A percentile compares a stretch with the other conserved stretches of the same genome.
phyloP scores from a whole-genome alignment of 257 asterid species.

The Solanum chmielewskii region DNA sequence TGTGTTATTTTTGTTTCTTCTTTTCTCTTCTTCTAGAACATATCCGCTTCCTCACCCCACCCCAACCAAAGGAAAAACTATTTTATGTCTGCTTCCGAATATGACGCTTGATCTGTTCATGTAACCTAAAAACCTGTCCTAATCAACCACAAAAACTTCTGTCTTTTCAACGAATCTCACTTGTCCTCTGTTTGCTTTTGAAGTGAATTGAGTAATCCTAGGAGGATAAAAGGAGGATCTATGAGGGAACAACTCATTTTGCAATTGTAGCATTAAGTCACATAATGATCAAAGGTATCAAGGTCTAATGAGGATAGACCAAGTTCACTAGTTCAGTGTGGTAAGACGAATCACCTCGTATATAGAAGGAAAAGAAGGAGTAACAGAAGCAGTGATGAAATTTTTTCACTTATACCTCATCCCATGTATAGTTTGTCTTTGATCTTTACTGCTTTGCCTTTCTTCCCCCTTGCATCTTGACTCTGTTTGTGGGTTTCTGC shows the following conservation, averaged over 20 bases:
- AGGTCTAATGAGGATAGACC: neutral
- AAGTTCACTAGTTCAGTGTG: neutral
- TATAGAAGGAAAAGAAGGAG: neutral
- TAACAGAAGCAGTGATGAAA: neutral
- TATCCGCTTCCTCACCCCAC: neutral
- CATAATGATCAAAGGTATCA: neutral
- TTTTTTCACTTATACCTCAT: neutral
- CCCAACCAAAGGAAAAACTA: neutral
- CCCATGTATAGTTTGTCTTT: neutral
- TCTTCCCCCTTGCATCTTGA: neutral
- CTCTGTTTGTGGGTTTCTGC: neutral
- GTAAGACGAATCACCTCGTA: neutral
- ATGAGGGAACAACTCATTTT: neutral
- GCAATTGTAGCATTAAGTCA: neutral
- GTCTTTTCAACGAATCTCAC: neutral
- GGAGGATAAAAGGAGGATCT: neutral
- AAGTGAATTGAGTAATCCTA: neutral
- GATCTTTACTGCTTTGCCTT: neutral
- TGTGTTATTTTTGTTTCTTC: neutral
- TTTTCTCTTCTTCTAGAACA: neutral
- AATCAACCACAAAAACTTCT: neutral
- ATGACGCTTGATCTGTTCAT: neutral
- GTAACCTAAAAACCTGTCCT: neutral
- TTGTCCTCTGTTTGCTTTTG: neutral
- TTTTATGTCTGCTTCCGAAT: neutral